phyloP scores from a whole-genome alignment of 2,329 filamentous ascomycete genomes.

The Neoarthrinium moseri region DNA sequence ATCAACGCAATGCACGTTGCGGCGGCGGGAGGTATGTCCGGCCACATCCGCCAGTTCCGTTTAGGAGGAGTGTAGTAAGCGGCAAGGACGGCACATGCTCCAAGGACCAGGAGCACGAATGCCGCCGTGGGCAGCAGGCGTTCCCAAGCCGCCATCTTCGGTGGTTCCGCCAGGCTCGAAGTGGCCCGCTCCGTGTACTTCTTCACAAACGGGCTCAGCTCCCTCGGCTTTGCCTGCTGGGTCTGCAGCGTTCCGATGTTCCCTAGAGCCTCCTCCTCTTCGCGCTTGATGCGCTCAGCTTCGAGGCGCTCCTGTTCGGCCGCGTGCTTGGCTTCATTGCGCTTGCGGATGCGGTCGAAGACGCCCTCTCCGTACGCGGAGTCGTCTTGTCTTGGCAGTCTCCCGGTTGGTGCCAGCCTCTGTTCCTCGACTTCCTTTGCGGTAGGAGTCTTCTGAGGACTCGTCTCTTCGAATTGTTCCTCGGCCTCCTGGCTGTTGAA shows the following conservation, averaged over 20 bases:
- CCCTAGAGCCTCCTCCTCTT: constrained; percentile 37
- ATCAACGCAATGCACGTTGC: constrained; percentile 65
- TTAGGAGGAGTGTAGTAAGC: constrained; percentile 50
- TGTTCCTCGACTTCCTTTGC: constrained; percentile 11
- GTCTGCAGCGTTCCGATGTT: constrained; percentile 41
- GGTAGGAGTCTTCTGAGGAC: constrained; percentile 11
- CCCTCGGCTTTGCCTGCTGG: constrained; percentile 31
- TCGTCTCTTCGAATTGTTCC: constrained; percentile 16
- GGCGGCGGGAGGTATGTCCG: constrained; percentile 59
- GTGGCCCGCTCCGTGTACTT: constrained; percentile 44
- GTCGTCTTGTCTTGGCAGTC: constrained; percentile 31
- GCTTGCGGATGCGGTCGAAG: constrained; percentile 56
- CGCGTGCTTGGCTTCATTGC: constrained; percentile 48
- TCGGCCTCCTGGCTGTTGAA: constrained; percentile 18
- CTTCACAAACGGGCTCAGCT: constrained; percentile 36
- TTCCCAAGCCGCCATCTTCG: constrained; percentile 50
- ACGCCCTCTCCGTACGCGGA: constrained; percentile 58
- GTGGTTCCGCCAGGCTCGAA: constrained; percentile 50
- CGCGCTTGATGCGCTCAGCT: constrained; percentile 37
- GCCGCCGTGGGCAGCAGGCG: constrained; percentile 55
- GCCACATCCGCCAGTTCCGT: constrained; percentile 50
- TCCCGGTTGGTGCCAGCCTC: constrained; percentile 16
- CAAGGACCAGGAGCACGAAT: constrained; percentile 44
- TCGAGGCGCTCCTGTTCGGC: constrained; percentile 44
- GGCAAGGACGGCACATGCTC: constrained; percentile 41